Evolutionary conservation across 2,329 filamentous ascomycete genomes (phyloP).

Genomic region (Neospermospora avenae): DNA sequence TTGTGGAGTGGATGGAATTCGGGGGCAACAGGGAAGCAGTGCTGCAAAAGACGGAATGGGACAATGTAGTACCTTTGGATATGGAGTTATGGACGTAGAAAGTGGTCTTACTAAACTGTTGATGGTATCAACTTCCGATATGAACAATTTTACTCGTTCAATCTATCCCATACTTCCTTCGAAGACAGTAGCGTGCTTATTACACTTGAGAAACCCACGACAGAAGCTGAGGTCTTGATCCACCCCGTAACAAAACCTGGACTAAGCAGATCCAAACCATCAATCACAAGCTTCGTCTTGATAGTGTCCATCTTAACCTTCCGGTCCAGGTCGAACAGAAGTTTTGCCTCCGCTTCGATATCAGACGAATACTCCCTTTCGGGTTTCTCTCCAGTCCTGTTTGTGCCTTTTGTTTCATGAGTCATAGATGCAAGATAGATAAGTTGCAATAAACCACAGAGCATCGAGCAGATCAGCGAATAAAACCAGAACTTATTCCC

Average conservation of each 20-base stretch:
- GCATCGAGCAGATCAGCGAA: slow-evolving; percentile 41
- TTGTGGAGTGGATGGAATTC: no score
- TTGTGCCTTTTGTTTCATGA: not conserved
- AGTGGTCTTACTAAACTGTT: not conserved
- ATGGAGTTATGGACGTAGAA: not conserved
- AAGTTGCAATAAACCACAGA: slow-evolving; percentile 36
- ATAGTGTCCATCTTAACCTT: slow-evolving; percentile 36
- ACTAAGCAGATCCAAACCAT: slow-evolving; percentile 59
- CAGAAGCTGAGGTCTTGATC: slow-evolving; percentile 49
- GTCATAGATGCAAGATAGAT: not conserved
- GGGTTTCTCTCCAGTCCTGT: slow-evolving; percentile 18
- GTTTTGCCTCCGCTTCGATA: not conserved
- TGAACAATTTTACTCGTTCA: slow-evolving; percentile 22
- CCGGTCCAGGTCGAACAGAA: not conserved
- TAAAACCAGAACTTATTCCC: slow-evolving; percentile 70
- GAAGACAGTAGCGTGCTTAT: slow-evolving; percentile 60
- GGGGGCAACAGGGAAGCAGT: not conserved
- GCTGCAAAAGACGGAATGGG: not conserved
- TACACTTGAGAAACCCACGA: slow-evolving; percentile 57
- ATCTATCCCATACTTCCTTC: slow-evolving; percentile 57
- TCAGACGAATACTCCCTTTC: slow-evolving; percentile 31
- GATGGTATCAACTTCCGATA: not conserved
- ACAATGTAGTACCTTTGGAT: not conserved
- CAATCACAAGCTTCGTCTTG: slow-evolving; percentile 49
- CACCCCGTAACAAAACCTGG: slow-evolving; percentile 60